phyloP scores from a whole-genome alignment of 2,329 filamentous ascomycete genomes.

The Colletotrichum cuscutae region DNA sequence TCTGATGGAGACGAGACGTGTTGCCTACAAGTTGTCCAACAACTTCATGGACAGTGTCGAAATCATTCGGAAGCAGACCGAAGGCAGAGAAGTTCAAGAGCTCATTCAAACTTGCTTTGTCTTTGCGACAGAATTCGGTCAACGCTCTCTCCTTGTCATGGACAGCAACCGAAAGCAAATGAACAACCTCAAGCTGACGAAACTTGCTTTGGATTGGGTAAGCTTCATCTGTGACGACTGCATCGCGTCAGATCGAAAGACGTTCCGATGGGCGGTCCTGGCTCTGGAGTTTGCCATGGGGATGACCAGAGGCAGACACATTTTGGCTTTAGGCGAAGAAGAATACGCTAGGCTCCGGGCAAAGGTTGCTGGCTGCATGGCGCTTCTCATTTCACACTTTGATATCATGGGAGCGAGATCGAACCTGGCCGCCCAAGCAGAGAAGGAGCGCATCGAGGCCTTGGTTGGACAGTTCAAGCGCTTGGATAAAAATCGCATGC shows the following conservation, averaged over 20 bases:
- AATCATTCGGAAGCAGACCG: slow-evolving; percentile 87
- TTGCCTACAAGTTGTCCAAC: slow-evolving; percentile 95
- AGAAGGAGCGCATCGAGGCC: slow-evolving; percentile 88
- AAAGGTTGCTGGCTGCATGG: slow-evolving; percentile 98
- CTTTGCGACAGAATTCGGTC: slow-evolving; percentile 98
- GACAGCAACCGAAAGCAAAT: slow-evolving; percentile 94
- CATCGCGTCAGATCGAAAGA: slow-evolving; percentile 91
- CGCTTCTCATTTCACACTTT: slow-evolving; percentile 95
- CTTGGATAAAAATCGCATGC: slow-evolving; percentile 78
- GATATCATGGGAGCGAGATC: slow-evolving; percentile 98
- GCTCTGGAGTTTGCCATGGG: slow-evolving; percentile 97
- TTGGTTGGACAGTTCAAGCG: slow-evolving; percentile 79
- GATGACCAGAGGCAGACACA: slow-evolving; percentile 94
- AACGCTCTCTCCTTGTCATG: slow-evolving; percentile 93
- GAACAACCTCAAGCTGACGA: slow-evolving; percentile 96
- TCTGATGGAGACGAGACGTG: slow-evolving; percentile 93
- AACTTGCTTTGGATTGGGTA: slow-evolving; percentile 95
- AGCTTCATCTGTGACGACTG: slow-evolving; percentile 99
- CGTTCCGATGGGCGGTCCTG: slow-evolving; percentile 96
- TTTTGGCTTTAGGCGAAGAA: slow-evolving; percentile 87
- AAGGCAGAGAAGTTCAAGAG: slow-evolving; percentile 88
- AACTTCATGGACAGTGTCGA: slow-evolving; percentile 99
- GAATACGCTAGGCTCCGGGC: slow-evolving; percentile 85
- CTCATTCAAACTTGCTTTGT: slow-evolving; percentile 98
- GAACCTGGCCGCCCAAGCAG: slow-evolving; percentile 90